Conservation (phyloP, 495 filamentous ascomycete genomes). For the Apodospora peruviana region DNA sequence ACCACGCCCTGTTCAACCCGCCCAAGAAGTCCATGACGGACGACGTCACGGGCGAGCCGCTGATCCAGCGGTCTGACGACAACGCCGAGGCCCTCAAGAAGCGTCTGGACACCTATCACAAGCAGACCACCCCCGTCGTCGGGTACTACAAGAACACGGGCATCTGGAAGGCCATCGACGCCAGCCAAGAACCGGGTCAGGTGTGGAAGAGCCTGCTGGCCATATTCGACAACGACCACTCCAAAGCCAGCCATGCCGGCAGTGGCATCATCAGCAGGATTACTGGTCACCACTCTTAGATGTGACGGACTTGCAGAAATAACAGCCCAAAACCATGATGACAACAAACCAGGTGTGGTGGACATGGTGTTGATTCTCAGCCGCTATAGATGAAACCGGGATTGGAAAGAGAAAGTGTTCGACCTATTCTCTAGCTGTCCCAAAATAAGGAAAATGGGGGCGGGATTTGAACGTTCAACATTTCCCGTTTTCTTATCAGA, state of each 20-base stretch:
- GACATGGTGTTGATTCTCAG: too few relatives aligned
- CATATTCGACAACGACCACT: conserved; percentile 61
- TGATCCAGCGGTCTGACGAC: conserved; percentile 95
- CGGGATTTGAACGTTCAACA: too few relatives aligned
- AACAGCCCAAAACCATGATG: too few relatives aligned
- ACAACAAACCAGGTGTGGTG: too few relatives aligned
- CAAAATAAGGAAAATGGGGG: too few relatives aligned
- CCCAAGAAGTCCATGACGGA: conserved; percentile 91
- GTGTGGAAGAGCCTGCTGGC: conserved; percentile 91
- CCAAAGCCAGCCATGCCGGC: conserved; percentile 41
- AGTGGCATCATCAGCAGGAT: conserved; percentile 43
- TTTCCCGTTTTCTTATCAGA: too few relatives aligned
- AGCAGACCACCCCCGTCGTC: conserved; percentile 88
- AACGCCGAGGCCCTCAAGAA: conserved; percentile 97
- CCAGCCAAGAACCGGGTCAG: conserved; percentile 89
- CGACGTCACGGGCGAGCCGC: conserved; percentile 91
- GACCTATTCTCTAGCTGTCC: too few relatives aligned
- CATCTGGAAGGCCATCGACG: conserved; percentile 95
- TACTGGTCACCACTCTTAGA: conserved; percentile 32
- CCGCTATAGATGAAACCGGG: too few relatives aligned
- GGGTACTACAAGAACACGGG: conserved; percentile 94
- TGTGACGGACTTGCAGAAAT: too few relatives aligned
- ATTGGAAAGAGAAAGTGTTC: too few relatives aligned
- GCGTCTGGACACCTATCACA: conserved; percentile 87
- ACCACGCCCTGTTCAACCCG: conserved; percentile 99